Conservation (phyloP, 2,329 filamentous ascomycete species). For the Diaporthe ilicicola region DNA sequence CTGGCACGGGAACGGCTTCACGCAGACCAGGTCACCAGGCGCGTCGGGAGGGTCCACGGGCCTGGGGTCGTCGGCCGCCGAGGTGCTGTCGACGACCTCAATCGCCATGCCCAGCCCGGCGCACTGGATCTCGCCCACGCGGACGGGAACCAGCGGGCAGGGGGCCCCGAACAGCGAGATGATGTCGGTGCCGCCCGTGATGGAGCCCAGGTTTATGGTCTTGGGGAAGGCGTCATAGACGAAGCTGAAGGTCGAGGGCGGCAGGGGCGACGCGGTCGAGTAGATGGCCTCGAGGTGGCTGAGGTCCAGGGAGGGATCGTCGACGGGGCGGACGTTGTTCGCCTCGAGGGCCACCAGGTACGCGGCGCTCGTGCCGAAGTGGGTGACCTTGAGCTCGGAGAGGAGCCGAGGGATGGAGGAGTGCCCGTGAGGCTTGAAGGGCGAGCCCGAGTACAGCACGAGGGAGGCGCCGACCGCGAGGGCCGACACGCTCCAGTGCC, state of each 20-base stretch:
- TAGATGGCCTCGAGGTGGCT: slow-evolving; percentile 83
- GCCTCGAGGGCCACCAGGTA: slow-evolving; percentile 93
- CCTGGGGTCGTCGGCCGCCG: slow-evolving; percentile 59
- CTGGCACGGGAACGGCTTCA: slow-evolving; percentile 86
- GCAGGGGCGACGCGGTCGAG: slow-evolving; percentile 90
- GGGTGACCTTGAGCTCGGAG: slow-evolving; percentile 82
- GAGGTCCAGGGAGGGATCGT: slow-evolving; percentile 64
- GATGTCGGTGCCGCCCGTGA: slow-evolving; percentile 96
- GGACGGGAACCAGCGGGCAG: slow-evolving; percentile 77
- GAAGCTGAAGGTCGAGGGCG: slow-evolving; percentile 91
- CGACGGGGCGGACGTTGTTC: slow-evolving; percentile 68
- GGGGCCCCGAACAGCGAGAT: slow-evolving; percentile 93
- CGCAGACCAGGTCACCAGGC: slow-evolving; percentile 89
- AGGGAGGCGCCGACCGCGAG: slow-evolving; percentile 85
- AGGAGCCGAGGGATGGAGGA: slow-evolving; percentile 85
- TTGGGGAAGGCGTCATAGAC: slow-evolving; percentile 85
- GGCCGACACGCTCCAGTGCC: slow-evolving; percentile 93
- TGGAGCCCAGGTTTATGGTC: slow-evolving; percentile 86
- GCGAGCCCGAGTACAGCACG: slow-evolving; percentile 91
- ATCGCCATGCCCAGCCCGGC: slow-evolving; percentile 84
- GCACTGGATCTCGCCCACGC: slow-evolving; percentile 79
- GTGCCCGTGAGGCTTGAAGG: slow-evolving; percentile 81
- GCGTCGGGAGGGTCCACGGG: slow-evolving; percentile 64
- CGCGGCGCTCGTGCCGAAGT: slow-evolving; percentile 94
- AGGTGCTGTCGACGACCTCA: slow-evolving; percentile 63